These are phyloP conservation scores for Inga oerstediana DNA, from an alignment of 306 rosid species.

Conservation along the genomic window DNA sequence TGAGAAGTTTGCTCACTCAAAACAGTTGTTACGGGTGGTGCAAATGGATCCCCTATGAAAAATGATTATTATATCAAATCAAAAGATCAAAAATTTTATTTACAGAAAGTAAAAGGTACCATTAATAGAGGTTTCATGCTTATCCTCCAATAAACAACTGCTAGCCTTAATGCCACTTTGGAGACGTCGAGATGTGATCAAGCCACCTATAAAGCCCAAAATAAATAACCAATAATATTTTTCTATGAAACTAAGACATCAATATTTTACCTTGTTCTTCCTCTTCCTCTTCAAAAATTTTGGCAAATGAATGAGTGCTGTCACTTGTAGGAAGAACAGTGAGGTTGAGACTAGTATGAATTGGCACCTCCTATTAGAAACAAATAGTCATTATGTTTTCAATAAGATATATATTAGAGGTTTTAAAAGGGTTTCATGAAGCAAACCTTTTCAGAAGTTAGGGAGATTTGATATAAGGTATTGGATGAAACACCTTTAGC, in stretches of 20 bases:
- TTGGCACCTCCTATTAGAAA: not conserved
- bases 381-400: not conserved
- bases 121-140: not conserved
- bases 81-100: not conserved
- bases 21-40: not conserved
- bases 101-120: not conserved
- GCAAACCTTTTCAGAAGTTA: not conserved
- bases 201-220: not conserved
- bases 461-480: too few species aligned
- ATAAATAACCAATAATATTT: not conserved
- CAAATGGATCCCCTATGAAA: not conserved
- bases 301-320: not conserved
- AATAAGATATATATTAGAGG: not conserved
- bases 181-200: not conserved
- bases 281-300: not conserved
- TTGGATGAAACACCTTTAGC: not conserved
- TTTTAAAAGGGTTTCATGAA: not conserved
- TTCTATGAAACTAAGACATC: not conserved
- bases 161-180: not conserved
- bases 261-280: not conserved
- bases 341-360: too few species aligned
- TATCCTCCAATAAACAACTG: not conserved
- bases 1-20: not conserved
- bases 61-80: not conserved
- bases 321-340: too few species aligned